Evolutionary conservation across 2,329 filamentous ascomycete genomes (phyloP).

Genomic region (Colletotrichum sp.): DNA sequence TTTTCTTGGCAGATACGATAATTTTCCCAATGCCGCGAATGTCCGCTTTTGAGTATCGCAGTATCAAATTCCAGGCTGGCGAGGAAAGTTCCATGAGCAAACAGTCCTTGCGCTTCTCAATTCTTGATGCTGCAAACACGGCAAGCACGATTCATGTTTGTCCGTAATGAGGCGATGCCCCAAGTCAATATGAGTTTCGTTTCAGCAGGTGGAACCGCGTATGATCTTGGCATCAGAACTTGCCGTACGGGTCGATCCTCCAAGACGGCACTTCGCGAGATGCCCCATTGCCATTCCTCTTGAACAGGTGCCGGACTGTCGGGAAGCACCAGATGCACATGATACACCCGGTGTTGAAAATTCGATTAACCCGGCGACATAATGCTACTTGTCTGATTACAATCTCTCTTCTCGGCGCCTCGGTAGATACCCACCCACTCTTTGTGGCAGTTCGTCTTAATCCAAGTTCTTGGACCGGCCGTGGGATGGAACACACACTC

Average conservation of each 20-base stretch:
- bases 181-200: not conserved
- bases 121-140: not conserved
- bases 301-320: not conserved
- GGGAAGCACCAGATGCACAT: not conserved
- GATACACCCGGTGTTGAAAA: not conserved
- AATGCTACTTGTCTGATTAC: too few species aligned
- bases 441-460: not conserved
- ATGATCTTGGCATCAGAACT: not conserved
- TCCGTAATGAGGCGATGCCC: not conserved
- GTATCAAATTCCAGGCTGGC: not conserved
- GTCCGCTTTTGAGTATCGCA: accelerated
- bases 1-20: not conserved
- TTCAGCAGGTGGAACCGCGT: not conserved
- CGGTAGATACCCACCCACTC: not conserved
- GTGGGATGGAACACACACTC: too few species aligned
- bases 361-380: not conserved
- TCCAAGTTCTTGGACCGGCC: not conserved
- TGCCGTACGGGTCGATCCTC: not conserved
- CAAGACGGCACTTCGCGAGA: not conserved
- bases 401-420: too few species aligned
- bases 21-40: not conserved
- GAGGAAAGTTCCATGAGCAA: not conserved
- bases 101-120: accelerated
- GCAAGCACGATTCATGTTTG: not conserved
- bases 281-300: not conserved